A percentile compares a stretch with the other conserved stretches of the same genome.
phyloP scores from a whole-genome alignment of 1,284 basidiomycete species.

The Boletus sp. region DNA sequence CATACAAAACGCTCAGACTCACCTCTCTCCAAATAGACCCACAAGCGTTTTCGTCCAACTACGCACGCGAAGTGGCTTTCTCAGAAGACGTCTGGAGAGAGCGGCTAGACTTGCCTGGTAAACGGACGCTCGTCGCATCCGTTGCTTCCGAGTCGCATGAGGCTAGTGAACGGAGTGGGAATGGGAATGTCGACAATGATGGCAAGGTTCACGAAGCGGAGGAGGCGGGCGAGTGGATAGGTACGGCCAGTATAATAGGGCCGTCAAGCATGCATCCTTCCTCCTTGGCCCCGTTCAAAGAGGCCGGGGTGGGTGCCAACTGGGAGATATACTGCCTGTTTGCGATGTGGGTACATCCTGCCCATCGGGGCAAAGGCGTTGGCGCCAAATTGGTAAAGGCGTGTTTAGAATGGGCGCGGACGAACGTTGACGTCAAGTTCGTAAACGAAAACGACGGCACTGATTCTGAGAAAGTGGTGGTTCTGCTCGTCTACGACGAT shows the following conservation, averaged over 20 bases:
- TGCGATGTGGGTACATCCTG: conserved; percentile 37
- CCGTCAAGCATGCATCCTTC: conserved; percentile 25
- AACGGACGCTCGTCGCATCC: conserved; percentile 30
- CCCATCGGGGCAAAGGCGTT: conserved; percentile 33
- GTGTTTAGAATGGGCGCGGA: conserved; percentile 27
- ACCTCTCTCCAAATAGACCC: conserved; percentile 34
- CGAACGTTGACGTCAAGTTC: conserved; percentile 15
- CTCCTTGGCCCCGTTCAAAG: conserved; percentile 10
- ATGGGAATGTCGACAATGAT: no score
- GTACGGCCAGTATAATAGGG: conserved; percentile 28
- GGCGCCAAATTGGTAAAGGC: conserved; percentile 22
- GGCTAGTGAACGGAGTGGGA: no score
- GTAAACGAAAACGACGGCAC: neutral
- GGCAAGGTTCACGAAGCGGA: no score
- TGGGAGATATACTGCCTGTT: conserved; percentile 29
- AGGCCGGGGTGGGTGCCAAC: conserved; percentile 13
- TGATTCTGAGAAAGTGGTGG: conserved; percentile 16
- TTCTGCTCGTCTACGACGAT: conserved; percentile 15
- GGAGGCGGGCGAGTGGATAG: conserved; percentile 29
- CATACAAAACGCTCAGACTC: conserved; percentile 34
- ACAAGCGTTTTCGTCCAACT: conserved; percentile 34
- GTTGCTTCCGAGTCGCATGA: no score
- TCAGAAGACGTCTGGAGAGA: conserved; percentile 33
- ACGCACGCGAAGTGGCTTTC: conserved; percentile 31
- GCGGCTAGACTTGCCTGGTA: conserved; percentile 28